A percentile compares a stretch with the other conserved stretches of the same genome.
Conservation (phyloP, 768 basidiomycete genomes). For the Sarcomyxa edulis region DNA sequence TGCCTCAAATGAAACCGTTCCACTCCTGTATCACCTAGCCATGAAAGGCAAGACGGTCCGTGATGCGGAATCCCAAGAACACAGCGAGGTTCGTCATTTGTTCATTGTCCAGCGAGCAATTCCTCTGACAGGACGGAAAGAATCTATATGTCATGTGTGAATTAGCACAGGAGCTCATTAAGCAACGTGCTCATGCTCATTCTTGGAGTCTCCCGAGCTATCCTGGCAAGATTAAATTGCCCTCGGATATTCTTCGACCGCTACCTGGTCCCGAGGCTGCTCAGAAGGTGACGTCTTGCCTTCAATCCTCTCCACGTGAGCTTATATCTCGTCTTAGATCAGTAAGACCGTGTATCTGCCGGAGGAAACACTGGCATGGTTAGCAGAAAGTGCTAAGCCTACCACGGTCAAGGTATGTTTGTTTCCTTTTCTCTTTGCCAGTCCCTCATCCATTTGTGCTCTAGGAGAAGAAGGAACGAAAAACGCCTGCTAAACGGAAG, state of each 20-base stretch:
- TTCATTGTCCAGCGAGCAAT: background rate
- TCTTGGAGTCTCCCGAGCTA: slow-evolving; percentile 77
- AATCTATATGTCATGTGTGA: slow-evolving; percentile 87
- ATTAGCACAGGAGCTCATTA: slow-evolving; percentile 84
- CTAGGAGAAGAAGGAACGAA: slow-evolving; percentile 45
- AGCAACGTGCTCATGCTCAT: slow-evolving; percentile 53
- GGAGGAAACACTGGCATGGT: slow-evolving; percentile 51
- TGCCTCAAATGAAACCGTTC: slow-evolving; percentile 74
- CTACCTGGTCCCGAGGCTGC: slow-evolving; percentile 62
- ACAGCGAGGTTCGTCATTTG: slow-evolving; percentile 55
- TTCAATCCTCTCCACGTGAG: background rate
- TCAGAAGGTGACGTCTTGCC: slow-evolving; percentile 41
- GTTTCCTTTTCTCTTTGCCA: slow-evolving; percentile 4
- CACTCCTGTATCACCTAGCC: slow-evolving; percentile 79
- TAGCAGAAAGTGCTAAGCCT: slow-evolving; percentile 42
- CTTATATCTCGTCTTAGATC: slow-evolving; percentile 18
- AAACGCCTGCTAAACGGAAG: slow-evolving; percentile 50
- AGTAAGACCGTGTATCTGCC: slow-evolving; percentile 69
- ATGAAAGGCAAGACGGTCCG: slow-evolving; percentile 82
- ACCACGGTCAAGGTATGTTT: slow-evolving; percentile 22
- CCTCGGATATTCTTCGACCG: slow-evolving; percentile 73
- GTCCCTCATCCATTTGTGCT: slow-evolving; percentile 3
- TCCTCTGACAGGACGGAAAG: slow-evolving; percentile 32
- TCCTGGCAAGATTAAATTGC: slow-evolving; percentile 77
- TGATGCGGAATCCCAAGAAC: slow-evolving; percentile 62